phyloP scores from a whole-genome alignment of 2,329 filamentous ascomycete species.

The Epichloe elymi region DNA sequence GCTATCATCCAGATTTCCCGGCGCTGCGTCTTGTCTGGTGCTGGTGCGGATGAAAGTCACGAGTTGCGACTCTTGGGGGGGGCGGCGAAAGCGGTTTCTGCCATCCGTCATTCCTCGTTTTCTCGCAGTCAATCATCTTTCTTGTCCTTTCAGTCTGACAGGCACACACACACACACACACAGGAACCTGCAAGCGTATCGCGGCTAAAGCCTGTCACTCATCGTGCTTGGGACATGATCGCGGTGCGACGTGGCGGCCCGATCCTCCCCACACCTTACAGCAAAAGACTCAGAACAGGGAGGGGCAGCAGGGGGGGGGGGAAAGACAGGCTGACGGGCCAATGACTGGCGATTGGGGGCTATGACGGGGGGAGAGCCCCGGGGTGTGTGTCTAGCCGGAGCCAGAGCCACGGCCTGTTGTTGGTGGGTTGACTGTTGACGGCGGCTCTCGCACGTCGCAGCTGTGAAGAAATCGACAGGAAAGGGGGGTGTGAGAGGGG shows the following conservation, averaged over 20 bases:
- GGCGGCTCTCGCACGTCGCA: too few species aligned
- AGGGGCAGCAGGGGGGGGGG: too few species aligned
- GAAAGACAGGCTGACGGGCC: too few species aligned
- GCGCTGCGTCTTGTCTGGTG: too few species aligned
- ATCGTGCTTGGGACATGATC: constrained; percentile 2
- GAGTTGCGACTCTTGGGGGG: not conserved
- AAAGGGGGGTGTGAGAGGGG: too few species aligned
- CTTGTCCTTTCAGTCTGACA: not conserved
- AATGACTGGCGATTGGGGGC: too few species aligned
- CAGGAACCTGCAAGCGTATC: constrained; percentile 2
- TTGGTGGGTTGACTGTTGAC: too few species aligned
- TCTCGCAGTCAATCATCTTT: not conserved
- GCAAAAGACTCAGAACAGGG: not conserved
- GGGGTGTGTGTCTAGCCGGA: too few species aligned
- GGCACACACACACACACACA: too few species aligned
- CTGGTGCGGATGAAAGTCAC: not conserved
- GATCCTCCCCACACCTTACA: constrained; percentile 3
- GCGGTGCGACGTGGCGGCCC: constrained; percentile 6
- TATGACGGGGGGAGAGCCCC: too few species aligned
- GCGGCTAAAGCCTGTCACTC: constrained; percentile 3
- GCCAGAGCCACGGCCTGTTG: too few species aligned
- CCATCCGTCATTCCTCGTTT: not conserved
- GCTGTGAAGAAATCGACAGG: too few species aligned
- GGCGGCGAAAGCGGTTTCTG: not conserved
- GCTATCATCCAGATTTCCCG: not conserved